phyloP scores from a whole-genome alignment of 768 basidiomycete genomes.

The Mycena galericulata region DNA sequence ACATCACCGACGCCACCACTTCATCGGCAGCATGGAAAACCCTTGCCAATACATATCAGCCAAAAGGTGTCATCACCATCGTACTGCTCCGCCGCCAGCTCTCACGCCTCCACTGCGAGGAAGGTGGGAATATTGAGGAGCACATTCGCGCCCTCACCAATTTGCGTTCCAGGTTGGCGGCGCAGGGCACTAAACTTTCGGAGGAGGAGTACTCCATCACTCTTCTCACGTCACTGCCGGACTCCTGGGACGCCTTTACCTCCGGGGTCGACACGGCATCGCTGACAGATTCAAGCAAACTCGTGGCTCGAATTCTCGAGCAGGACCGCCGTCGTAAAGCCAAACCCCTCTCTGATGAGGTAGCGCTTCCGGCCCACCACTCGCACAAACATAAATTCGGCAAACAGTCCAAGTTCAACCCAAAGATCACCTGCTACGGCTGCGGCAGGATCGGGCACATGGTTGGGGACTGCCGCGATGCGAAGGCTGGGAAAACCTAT shows the following conservation, averaged over 20 bases:
- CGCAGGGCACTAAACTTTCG: conserved; percentile 34
- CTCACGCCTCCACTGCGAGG: conserved; percentile 3
- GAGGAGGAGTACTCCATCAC: conserved; percentile 32
- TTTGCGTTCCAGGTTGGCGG: conserved; percentile 38
- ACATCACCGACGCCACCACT: conserved; percentile 8
- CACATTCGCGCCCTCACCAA: conserved; percentile 44
- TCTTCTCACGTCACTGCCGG: background rate
- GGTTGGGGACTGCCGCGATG: conserved; percentile 3
- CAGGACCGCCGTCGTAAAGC: conserved; percentile 31
- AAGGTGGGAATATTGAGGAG: conserved; percentile 37
- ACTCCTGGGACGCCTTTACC: conserved; percentile 46
- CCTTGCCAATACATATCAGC: conserved; percentile 43
- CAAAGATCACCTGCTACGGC: conserved; percentile 3
- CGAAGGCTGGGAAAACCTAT: conserved; percentile 11
- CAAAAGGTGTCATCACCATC: conserved; percentile 11
- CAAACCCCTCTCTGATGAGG: conserved; percentile 11
- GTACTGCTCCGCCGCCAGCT: conserved; percentile 10
- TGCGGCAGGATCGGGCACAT: conserved; percentile 13
- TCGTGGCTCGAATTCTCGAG: conserved; percentile 40
- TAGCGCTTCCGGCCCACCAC: conserved; percentile 12
- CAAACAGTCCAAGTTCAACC: conserved; percentile 12
- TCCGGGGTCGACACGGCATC: conserved; percentile 34
- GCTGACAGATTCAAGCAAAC: conserved; percentile 28
- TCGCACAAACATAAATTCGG: background rate
- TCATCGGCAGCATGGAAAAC: conserved; percentile 41